Evolutionary conservation across 75 land plant species (phyloP), one percentile per base, ranked within the genome.

Genomic region (Cunninghamia lanceolata): DNA sequence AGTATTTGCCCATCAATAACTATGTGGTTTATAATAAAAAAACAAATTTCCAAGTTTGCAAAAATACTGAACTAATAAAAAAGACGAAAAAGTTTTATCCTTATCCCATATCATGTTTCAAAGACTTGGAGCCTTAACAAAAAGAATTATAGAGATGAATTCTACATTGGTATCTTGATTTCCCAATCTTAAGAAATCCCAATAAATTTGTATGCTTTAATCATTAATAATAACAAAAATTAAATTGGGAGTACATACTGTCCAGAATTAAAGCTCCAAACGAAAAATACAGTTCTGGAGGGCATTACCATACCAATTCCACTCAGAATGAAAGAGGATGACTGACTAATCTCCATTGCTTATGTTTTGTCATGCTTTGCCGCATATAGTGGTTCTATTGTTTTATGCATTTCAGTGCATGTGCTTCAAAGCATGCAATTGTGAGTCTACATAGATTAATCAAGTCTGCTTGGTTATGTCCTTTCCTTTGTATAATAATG

Each of bases 1-100:
- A 45, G 30, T 7, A 83, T 66, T 32, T 56, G 36, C 53, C 40
- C 36, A 86, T 21, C 35, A 36, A 15, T 87, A 40, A 66, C 47
- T 30, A 86, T 86, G 34, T 40, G 71, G 42, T 80, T 42, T 10
- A 77, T 39, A 39, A 77, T 77, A 6, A 77, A 77, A 74, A 80
- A n/a, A 2, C 40, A 13, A 9, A 1, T 80, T 43, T 40, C 9
- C 32, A 43, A 10, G 0, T 45, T 28, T 40, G n/a, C 32, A 43
- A 10, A 45, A 80, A 11, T 28, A 11, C 21, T 80, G 30, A 28
- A 43, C 15, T n/a, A 3, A 80, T 28, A 11, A 21, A 42, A 43
- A 25, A 43, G n/a, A 79, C 9, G 28, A 8, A 7, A 43, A 42
- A 47, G 2, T 25, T 13, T 50, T 38, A 80, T 80, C 47, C 3